Conservation (phyloP, 805 yeast genomes). For the Spencermartinsiella europaea region DNA sequence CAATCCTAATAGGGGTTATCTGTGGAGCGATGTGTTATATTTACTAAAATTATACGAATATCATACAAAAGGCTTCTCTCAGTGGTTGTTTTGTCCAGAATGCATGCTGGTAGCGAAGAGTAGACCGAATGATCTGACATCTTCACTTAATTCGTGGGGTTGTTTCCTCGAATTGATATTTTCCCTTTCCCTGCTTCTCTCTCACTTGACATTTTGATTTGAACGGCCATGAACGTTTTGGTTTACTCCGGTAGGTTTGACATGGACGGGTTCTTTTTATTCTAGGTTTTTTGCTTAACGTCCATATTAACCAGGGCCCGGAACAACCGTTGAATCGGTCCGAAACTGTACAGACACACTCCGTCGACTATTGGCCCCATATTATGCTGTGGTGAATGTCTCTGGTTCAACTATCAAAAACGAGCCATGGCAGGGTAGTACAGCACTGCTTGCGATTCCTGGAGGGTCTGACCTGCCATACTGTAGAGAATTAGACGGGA, state of each 20-base stretch:
- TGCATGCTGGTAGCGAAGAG: too few relatives aligned
- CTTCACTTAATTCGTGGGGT: too few relatives aligned
- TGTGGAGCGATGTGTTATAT: too few relatives aligned
- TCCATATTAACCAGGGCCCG: conserved; percentile 46
- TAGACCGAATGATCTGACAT: too few relatives aligned
- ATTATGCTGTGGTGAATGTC: conserved; percentile 78
- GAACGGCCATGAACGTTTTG: conserved; percentile 77
- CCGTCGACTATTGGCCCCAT: conserved; percentile 69
- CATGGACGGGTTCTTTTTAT: not conserved
- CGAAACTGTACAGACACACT: conserved; percentile 77
- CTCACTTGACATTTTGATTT: too few relatives aligned
- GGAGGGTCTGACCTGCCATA: conserved; percentile 97
- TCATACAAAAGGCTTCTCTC: too few relatives aligned
- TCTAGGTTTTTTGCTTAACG: not conserved
- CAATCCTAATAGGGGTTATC: too few relatives aligned
- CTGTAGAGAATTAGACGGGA: conserved; percentile 66
- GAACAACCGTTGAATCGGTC: conserved; percentile 83
- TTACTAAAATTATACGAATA: too few relatives aligned
- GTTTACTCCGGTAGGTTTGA: conserved; percentile 49
- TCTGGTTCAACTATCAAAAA: conserved; percentile 54
- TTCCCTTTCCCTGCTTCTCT: too few relatives aligned
- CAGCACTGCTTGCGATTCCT: conserved; percentile 78
- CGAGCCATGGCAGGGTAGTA: conserved; percentile 87
- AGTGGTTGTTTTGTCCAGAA: too few relatives aligned
- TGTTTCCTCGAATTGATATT: too few relatives aligned